phyloP scores from a whole-genome alignment of 805 yeast genomes.

The Jamesozyma rosinii region DNA sequence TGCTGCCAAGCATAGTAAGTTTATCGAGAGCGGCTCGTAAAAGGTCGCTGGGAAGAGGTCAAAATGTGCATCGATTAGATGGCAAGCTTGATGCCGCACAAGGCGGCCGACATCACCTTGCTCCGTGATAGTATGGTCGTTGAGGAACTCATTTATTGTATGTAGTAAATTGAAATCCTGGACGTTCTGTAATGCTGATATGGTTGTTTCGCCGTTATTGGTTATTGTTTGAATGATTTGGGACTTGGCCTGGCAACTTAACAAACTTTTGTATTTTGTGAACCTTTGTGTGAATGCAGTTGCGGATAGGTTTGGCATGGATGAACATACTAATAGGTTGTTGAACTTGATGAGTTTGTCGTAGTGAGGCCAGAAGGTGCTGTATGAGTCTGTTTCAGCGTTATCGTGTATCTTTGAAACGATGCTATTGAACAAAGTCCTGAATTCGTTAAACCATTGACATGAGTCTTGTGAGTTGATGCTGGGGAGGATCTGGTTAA shows the following conservation, averaged over 20 bases:
- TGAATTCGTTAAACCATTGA: conserved; percentile 8
- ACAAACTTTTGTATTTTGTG: background rate
- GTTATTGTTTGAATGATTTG: conserved; percentile 10
- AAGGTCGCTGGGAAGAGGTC: background rate
- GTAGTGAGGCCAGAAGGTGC: conserved; percentile 8
- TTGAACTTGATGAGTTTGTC: conserved; percentile 12
- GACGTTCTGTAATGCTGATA: background rate
- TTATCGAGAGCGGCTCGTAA: background rate
- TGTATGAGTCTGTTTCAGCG: background rate
- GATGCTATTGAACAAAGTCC: background rate
- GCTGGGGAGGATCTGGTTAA: conserved; percentile 17
- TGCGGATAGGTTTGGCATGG: conserved; percentile 12
- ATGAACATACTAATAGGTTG: conserved; percentile 13
- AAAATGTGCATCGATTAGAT: conserved; percentile 31
- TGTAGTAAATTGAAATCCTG: background rate
- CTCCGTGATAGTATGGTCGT: conserved; percentile 68
- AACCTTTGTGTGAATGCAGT: conserved; percentile 6
- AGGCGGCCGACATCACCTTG: conserved; percentile 91
- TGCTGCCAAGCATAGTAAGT: conserved; percentile 42
- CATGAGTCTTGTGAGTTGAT: conserved; percentile 8
- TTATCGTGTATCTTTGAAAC: background rate
- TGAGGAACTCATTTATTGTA: conserved; percentile 35
- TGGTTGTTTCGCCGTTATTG: background rate
- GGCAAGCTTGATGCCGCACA: conserved; percentile 46
- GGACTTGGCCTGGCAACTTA: conserved; percentile 16